Evolutionary conservation across 2,329 filamentous ascomycete genomes (phyloP).

Genomic region (Colletotrichum simmondsii): DNA sequence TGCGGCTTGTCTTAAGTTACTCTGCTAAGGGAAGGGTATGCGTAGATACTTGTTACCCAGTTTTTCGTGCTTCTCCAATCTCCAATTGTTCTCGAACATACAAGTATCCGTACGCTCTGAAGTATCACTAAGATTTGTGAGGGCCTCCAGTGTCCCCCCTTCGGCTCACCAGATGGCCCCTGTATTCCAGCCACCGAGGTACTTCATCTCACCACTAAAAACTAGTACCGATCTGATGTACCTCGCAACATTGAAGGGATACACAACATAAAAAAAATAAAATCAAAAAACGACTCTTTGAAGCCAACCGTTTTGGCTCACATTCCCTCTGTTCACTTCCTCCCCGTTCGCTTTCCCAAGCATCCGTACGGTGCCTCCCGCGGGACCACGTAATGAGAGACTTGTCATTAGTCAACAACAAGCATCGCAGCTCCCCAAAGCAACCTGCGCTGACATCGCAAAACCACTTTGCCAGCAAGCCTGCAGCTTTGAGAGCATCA

Average conservation of each 20-base stretch:
- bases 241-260: background rate
- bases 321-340: background rate
- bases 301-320: background rate
- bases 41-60: background rate
- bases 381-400: constrained; percentile 14
- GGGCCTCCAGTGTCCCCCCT: too few species aligned
- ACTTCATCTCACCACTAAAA: background rate
- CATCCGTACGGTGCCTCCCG: background rate
- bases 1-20: background rate
- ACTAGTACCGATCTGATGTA: background rate
- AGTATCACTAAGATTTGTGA: too few species aligned
- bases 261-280: background rate
- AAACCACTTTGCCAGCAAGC: background rate
- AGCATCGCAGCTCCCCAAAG: background rate
- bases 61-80: background rate
- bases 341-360: background rate
- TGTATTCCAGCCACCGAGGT: background rate
- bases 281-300: background rate
- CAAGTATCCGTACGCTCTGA: background rate
- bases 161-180: background rate
- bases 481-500: background rate
- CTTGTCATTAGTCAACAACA: constrained; percentile 18
- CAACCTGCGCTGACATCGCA: constrained; percentile 4
- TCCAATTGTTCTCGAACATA: background rate
- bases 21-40: background rate